Conservation (phyloP, 192 early-diverging fungal species). For the Backusella westeae region DNA sequence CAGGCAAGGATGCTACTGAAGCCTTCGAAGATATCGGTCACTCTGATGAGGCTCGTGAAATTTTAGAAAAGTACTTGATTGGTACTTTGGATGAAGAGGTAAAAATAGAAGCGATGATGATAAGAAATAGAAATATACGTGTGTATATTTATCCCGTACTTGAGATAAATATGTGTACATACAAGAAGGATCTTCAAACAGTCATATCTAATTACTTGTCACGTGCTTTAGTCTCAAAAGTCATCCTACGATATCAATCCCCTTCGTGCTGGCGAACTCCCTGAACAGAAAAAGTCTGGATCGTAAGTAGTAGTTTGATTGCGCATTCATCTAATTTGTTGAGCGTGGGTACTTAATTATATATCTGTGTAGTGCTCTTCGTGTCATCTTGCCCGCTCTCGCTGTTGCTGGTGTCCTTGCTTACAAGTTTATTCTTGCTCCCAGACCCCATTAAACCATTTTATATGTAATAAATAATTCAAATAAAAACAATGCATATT, state of each 20-base stretch:
- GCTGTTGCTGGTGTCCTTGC: conserved; percentile 30
- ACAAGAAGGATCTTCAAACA: not conserved
- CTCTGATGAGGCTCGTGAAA: conserved; percentile 87
- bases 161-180: not conserved
- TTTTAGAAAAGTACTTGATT: conserved; percentile 50
- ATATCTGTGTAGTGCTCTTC: conserved; percentile 17
- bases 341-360: not conserved
- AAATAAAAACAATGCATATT: conserved; percentile 10
- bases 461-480: not conserved
- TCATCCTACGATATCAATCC: conserved; percentile 1
- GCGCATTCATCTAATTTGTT: not conserved
- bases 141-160: not conserved
- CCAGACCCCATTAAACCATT: not conserved
- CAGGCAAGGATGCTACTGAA: conserved; percentile 84
- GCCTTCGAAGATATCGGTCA: conserved; percentile 96
- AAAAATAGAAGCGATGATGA: conserved; percentile 5
- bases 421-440: conserved; percentile 31
- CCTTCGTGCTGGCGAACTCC: conserved; percentile 31
- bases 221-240: not conserved
- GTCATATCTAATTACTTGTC: not conserved
- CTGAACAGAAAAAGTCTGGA: conserved; percentile 21
- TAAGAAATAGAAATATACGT: not conserved
- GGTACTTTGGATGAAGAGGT: conserved; percentile 34
- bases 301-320: conserved; percentile 21
- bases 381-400: conserved; percentile 31